Evolutionary conservation across 371 early-diverging fungal species (phyloP), one percentile per base, ranked within the genome.

Genomic region (Mucor circinelloides): DNA sequence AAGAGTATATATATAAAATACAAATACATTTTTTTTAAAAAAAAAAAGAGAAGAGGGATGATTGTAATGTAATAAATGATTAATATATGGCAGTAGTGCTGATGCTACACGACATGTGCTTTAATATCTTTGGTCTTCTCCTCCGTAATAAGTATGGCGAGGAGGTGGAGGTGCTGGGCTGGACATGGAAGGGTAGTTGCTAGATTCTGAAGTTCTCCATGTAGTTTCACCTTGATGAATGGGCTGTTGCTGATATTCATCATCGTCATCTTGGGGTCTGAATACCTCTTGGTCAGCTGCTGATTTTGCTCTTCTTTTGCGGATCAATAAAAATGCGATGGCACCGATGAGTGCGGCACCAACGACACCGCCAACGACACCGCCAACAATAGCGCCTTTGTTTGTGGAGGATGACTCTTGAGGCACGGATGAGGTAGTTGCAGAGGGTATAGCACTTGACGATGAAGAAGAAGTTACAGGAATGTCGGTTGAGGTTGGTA

Each of bases 361-460:
- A 23, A 52, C 76, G 15, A 76, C 71, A 21, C 71, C 79, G 10
- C 79, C 79, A 21, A 79, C 67, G 6, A 74, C 76, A 42, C 73
- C 79, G 38, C 79, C 79, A 30, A 65, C 72, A 44, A 76, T 79
- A 6, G 74, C 70, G 30, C 74, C 72, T 27, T 46, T 46, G 31
- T 64, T 70, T 9, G 34, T 63, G 3, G 56, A 59, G 15, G 60
- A 31, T 5, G 54, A 55, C 6, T n/a, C 55, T 55, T 27, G 31
- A 2, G 27, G 12, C 9, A n/a, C 23, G 7, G 63, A 19, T 17
- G 27, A 36, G 3, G n/a, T 8, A 8, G 63, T 28, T 2, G 48
- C 31, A n/a, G 67, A 28, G 8, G 61, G 57, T n/a, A 55, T 32
- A 30, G 60, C 54, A 8, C 52, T 48, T 23, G 50, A 21, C 2